phyloP scores from a whole-genome alignment of 768 basidiomycete genomes.

The Mycena rebaudengoi region DNA sequence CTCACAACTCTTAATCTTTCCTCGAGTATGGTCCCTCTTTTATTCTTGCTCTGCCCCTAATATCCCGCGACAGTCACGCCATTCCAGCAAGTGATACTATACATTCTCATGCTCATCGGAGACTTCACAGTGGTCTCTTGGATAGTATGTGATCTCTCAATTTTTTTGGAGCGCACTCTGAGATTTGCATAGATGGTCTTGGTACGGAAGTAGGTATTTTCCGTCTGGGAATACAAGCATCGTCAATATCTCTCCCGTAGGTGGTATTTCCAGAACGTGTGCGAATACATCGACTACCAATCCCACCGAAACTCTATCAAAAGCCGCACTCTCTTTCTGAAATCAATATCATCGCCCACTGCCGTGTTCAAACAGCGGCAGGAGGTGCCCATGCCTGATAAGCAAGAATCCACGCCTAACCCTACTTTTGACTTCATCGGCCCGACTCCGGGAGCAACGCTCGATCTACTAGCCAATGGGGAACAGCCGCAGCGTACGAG shows the following conservation, averaged over 20 bases:
- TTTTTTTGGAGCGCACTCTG: neutral
- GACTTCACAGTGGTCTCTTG: constrained; percentile 64
- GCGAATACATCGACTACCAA: constrained; percentile 46
- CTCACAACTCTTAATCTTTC: constrained; percentile 59
- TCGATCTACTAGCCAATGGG: neutral
- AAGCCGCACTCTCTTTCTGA: constrained; percentile 39
- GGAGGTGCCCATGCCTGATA: constrained; percentile 17
- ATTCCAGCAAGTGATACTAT: constrained; percentile 50
- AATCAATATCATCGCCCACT: constrained; percentile 45
- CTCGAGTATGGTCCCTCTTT: constrained; percentile 21
- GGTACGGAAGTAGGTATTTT: constrained; percentile 56
- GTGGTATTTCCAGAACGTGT: constrained; percentile 53
- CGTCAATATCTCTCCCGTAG: constrained; percentile 32
- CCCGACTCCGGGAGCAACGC: constrained; percentile 33
- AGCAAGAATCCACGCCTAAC: constrained; percentile 3
- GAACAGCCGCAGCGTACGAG: neutral
- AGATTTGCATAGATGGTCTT: constrained; percentile 59
- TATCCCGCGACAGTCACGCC: neutral
- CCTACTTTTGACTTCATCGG: constrained; percentile 22
- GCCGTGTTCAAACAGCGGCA: constrained; percentile 22
- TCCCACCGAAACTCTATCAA: constrained; percentile 23
- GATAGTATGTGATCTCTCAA: constrained; percentile 37
- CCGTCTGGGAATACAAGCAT: neutral
- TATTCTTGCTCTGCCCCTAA: neutral
- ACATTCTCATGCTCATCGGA: constrained; percentile 61